phyloP scores from a whole-genome alignment of 225 moss, liverwort and hornwort species.

The Anthoceros angustus region DNA sequence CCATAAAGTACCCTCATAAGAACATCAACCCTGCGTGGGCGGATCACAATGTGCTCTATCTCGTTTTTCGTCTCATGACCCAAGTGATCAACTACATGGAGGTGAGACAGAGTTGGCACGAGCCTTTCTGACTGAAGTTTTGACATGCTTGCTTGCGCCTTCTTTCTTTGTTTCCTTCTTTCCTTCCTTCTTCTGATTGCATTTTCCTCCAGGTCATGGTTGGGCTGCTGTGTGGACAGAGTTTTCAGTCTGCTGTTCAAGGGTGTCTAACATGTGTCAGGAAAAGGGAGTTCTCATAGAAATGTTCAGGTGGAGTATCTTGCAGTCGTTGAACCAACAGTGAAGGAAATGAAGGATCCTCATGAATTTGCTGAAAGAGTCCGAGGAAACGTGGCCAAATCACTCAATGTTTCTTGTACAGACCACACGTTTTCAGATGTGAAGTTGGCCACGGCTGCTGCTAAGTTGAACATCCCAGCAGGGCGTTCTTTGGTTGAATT shows the following conservation, averaged over 20 bases:
- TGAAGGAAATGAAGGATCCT: constrained; percentile 26
- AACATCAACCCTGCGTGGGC: constrained; percentile 53
- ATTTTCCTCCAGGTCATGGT: no score
- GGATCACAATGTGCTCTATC: constrained; percentile 38
- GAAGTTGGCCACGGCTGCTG: constrained; percentile 36
- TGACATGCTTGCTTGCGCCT: not conserved
- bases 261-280: not conserved
- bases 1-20: constrained; percentile 36
- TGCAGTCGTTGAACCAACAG: constrained; percentile 35
- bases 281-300: not conserved
- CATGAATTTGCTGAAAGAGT: constrained; percentile 41
- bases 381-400: constrained; percentile 31
- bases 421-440: constrained; percentile 50
- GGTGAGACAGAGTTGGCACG: constrained; percentile 9
- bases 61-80: constrained; percentile 46
- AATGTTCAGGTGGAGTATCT: constrained; percentile 40
- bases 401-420: constrained; percentile 29
- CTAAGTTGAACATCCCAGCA: constrained; percentile 36
- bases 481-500: constrained; percentile 39
- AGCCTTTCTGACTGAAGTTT: no score
- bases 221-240: not conserved
- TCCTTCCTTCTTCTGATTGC: not conserved
- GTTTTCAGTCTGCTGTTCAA: not conserved
- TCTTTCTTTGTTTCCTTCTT: not conserved
- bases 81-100: constrained; percentile 49